These are phyloP conservation scores for Sporothrix mexicana DNA, from an alignment of 2,329 filamentous ascomycete species.

Conservation along the genomic window DNA sequence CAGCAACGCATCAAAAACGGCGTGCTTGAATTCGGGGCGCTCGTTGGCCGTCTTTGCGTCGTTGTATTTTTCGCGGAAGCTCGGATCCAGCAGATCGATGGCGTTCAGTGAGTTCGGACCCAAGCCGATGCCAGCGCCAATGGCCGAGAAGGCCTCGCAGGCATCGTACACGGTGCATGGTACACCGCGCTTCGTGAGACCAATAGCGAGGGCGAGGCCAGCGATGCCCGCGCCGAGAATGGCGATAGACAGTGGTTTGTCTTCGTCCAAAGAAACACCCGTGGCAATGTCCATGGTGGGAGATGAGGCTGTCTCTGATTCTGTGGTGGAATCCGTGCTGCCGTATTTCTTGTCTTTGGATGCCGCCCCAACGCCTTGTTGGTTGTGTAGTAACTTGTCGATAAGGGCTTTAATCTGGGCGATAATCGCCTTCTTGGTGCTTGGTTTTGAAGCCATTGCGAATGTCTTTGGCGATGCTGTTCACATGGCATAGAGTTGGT, in stretches of 20 bases:
- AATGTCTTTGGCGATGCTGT: neutral
- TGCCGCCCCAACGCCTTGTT: no score
- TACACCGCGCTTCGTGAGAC: neutral
- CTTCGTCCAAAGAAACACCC: neutral
- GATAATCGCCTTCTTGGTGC: neutral
- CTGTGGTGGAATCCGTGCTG: neutral
- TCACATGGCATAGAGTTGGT: neutral
- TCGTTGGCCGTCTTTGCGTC: conserved; percentile 1
- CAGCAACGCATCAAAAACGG: neutral
- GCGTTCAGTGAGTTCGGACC: neutral
- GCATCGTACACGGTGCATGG: conserved; percentile 2
- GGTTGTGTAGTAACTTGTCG: neutral
- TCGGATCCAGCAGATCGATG: neutral
- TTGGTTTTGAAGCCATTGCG: neutral
- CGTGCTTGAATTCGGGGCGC: conserved; percentile 1
- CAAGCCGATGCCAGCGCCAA: neutral
- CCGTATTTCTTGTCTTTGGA: neutral
- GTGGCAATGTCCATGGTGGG: neutral
- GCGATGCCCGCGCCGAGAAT: conserved; percentile 1
- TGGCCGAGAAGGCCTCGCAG: conserved; percentile 2
- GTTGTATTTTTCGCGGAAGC: conserved; percentile 1
- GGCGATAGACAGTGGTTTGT: neutral
- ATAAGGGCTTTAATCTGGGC: neutral
- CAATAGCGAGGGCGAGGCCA: neutral
- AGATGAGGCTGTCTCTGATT: neutral